Conservation (phyloP, 208 protist species). For the Borovskyia barvae region DNA sequence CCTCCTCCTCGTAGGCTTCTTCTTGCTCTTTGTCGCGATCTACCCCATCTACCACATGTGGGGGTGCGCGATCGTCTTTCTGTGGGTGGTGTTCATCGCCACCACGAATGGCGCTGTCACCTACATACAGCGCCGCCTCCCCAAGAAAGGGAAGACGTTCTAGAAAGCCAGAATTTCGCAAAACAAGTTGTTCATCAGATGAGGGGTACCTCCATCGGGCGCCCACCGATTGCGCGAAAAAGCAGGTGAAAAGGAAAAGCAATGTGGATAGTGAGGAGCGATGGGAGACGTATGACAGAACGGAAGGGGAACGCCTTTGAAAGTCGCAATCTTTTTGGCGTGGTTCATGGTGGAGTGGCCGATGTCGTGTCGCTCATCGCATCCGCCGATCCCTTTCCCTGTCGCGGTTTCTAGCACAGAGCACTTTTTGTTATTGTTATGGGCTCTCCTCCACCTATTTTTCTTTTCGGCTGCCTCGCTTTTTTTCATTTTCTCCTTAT, state of each 20-base stretch:
- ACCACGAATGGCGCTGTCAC: constrained; percentile 25
- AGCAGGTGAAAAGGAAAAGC: too few relatives aligned
- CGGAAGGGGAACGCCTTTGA: too few relatives aligned
- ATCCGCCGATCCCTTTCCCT: too few relatives aligned
- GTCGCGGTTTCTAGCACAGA: too few relatives aligned
- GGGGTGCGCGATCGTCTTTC: constrained; percentile 22
- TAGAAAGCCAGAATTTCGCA: not conserved
- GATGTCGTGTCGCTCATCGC: too few relatives aligned
- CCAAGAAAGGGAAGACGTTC: constrained; percentile 15
- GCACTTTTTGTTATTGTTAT: not conserved
- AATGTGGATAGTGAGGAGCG: too few relatives aligned
- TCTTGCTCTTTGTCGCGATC: constrained; percentile 49
- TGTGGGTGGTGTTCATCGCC: constrained; percentile 20
- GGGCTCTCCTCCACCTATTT: not conserved
- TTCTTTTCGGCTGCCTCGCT: not conserved
- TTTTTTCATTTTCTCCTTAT: constrained; percentile 8
- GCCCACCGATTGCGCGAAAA: too few relatives aligned
- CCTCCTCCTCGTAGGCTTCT: constrained; percentile 15
- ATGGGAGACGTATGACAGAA: too few relatives aligned
- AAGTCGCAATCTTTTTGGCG: too few relatives aligned
- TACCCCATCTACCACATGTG: constrained; percentile 45
- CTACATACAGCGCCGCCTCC: constrained; percentile 7
- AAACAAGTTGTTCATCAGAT: not conserved
- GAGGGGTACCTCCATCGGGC: too few relatives aligned
- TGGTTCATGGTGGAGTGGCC: too few relatives aligned